Base-by-base conservation (phyloP, 2,329 filamentous ascomycete genomes). In the Hymenoscyphus salicellus region DNA sequence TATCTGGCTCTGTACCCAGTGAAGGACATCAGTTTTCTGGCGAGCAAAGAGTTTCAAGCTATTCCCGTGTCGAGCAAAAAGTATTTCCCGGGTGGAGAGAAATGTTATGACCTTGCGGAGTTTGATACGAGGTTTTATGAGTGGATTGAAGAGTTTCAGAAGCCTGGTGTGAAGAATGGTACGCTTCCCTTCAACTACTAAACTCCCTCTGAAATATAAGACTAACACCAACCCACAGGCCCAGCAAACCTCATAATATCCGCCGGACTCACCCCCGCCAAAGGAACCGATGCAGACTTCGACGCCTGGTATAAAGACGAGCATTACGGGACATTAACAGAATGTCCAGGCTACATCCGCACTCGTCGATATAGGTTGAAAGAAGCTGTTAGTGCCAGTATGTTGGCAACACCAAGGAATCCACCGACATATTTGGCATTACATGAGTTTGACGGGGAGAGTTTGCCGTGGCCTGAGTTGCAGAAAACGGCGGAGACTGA, bases 401-500 rank as follows among this genome's bases (percentile, higher is more conserved):
- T 26, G n/a, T 38, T 62, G 7, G 60, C 56, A 14, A 43, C 30
- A 11, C 60, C 49, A 11, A 62, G 49, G 46, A 52, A 28, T 16
- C 33, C 33, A 20, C 64, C 60, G 11, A 61, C 8, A 10, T 66
- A 63, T 52, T 38, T 68, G 56, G 62, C 66, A 6, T 46, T 68
- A n/a, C 66, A 68, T 61, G 66, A 68, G 38, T 68, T 66, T 63
- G 62, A 64, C 28, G 55, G 55, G 26, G 64, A 68, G 26, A 52
- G n/a, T 43, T 55, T 68, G 17, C 66, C 66, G 14, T 20, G 55
- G 43, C 56, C 60, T 17, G 63, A 66, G 26, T 30, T 67, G 46
- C 28, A 60, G 77, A 72, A 63, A 76, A 75, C 60, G 6, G 55
- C 38, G 5, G 57, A 63, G 55, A 67, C 65, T 8, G 60, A 61